These are phyloP conservation scores for Amphichorda felina DNA, from an alignment of 2,329 filamentous ascomycete species.

Conservation along the genomic window DNA sequence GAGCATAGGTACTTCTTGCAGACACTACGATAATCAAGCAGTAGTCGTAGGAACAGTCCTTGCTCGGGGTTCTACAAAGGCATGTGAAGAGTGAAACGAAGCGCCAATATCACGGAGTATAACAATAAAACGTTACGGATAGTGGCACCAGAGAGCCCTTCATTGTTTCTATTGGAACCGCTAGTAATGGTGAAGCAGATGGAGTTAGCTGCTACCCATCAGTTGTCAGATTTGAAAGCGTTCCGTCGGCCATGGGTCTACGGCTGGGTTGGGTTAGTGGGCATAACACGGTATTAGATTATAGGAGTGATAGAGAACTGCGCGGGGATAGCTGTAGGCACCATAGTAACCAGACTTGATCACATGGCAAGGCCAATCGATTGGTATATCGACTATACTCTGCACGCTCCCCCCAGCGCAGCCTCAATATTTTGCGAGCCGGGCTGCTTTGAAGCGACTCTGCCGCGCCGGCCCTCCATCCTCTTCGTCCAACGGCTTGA, in stretches of 20 bases:
- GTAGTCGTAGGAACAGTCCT: too few species aligned
- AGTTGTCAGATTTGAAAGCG: conserved; percentile 31
- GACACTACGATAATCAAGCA: too few species aligned
- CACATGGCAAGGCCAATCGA: not conserved
- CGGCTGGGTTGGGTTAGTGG: too few species aligned
- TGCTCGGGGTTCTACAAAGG: too few species aligned
- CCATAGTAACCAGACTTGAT: conserved; percentile 4
- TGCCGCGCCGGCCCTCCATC: conserved; percentile 51
- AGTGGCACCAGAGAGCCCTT: conserved; percentile 51
- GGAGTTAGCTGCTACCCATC: conserved; percentile 35
- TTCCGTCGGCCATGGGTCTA: conserved; percentile 10
- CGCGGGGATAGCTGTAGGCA: too few species aligned
- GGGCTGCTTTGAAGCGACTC: conserved; percentile 64
- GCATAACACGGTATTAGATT: too few species aligned
- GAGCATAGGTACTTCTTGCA: too few species aligned
- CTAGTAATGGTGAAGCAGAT: conserved; percentile 43
- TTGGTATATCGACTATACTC: conserved; percentile 1
- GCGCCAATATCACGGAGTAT: conserved; percentile 32
- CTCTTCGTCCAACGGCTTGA: conserved; percentile 56
- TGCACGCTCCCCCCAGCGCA: not conserved
- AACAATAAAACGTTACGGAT: conserved; percentile 5
- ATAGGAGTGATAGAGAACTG: too few species aligned
- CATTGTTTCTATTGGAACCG: conserved; percentile 42
- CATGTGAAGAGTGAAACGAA: conserved; percentile 56
- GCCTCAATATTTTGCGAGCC: conserved; percentile 38